phyloP scores from a whole-genome alignment of 192 early-diverging fungal species.

The Gorgonomyces haynaldii region DNA sequence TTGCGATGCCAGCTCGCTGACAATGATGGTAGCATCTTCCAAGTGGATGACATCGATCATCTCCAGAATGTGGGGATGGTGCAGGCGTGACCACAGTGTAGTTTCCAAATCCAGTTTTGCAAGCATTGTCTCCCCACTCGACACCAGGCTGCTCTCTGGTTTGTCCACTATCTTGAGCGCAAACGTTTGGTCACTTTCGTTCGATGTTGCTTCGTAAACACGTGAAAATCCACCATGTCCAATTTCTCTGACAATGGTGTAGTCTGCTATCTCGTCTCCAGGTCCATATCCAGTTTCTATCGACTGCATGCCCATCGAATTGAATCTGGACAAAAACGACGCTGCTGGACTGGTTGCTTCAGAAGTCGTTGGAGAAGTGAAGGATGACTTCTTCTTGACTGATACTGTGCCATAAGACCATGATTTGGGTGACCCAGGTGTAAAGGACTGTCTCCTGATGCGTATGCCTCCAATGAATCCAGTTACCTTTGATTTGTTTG shows the following conservation, averaged over 20 bases:
- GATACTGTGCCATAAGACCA: too few relatives aligned
- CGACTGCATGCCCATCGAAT: too few relatives aligned
- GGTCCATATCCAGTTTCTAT: slow-evolving; percentile 45
- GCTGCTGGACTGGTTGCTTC: too few relatives aligned
- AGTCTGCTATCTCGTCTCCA: slow-evolving; percentile 66
- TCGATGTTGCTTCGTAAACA: slow-evolving; percentile 51
- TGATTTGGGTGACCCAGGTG: too few relatives aligned
- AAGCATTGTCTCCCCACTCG: background rate
- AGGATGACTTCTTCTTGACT: too few relatives aligned
- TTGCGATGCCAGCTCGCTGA: slow-evolving; percentile 53
- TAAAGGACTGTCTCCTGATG: too few relatives aligned
- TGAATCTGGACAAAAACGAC: too few relatives aligned
- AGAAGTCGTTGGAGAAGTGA: too few relatives aligned
- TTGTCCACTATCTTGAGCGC: slow-evolving; percentile 66
- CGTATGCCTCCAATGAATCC: too few relatives aligned
- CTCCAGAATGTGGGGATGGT: slow-evolving; percentile 56
- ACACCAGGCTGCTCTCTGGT: too few relatives aligned
- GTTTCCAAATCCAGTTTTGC: slow-evolving; percentile 37
- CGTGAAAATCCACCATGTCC: slow-evolving; percentile 66
- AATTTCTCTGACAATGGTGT: slow-evolving; percentile 53
- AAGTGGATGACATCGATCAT: slow-evolving; percentile 57
- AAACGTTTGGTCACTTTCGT: slow-evolving; percentile 26
- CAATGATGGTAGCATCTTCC: slow-evolving; percentile 55
- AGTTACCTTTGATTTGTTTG: too few relatives aligned
- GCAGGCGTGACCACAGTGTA: slow-evolving; percentile 50